These are phyloP conservation scores for Hansenula anomala DNA, from an alignment of 1,139 yeast species.

Conservation along the genomic window DNA sequence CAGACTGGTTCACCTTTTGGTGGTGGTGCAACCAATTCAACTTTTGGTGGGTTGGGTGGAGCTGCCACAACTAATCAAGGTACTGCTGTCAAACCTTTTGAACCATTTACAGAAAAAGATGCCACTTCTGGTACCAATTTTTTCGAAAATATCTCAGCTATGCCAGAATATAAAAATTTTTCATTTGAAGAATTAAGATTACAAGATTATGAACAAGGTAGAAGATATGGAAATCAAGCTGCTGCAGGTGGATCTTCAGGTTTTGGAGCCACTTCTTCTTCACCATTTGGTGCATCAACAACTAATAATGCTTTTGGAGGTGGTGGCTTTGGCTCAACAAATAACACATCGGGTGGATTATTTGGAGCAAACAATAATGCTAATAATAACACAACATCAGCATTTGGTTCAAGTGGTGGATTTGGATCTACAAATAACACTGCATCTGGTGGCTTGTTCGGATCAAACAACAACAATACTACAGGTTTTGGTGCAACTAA, in stretches of 20 bases:
- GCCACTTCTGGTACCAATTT: conserved; percentile 50
- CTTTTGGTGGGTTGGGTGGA: conserved; percentile 31
- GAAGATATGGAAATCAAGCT: conserved; percentile 24
- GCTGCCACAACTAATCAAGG: conserved; percentile 53
- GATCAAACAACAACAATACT: conserved; percentile 3
- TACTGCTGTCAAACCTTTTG: conserved; percentile 65
- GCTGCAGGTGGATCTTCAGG: conserved; percentile 15
- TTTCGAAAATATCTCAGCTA: conserved; percentile 73
- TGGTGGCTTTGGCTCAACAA: conserved; percentile 20
- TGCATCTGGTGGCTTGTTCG: conserved; percentile 18
- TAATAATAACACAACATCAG: conserved; percentile 18
- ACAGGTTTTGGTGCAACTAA: conserved; percentile 25
- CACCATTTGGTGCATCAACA: conserved; percentile 14
- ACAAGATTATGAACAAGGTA: conserved; percentile 66
- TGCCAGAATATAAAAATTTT: conserved; percentile 84
- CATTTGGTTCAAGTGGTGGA: conserved; percentile 20
- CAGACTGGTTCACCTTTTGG: conserved; percentile 12
- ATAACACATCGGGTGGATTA: conserved; percentile 16
- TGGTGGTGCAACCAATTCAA: conserved; percentile 10
- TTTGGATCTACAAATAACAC: conserved; percentile 11
- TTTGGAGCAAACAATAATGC: conserved; percentile 26
- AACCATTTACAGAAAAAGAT: conserved; percentile 70
- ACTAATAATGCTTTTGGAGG: conserved; percentile 23
- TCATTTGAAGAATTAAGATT: conserved; percentile 86
- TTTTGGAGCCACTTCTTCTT: conserved; percentile 21